Percentiles rank a stretch among this genome's conserved stretches.
phyloP scores from a whole-genome alignment of 1,284 basidiomycete genomes.

The Phlebopus sp. region DNA sequence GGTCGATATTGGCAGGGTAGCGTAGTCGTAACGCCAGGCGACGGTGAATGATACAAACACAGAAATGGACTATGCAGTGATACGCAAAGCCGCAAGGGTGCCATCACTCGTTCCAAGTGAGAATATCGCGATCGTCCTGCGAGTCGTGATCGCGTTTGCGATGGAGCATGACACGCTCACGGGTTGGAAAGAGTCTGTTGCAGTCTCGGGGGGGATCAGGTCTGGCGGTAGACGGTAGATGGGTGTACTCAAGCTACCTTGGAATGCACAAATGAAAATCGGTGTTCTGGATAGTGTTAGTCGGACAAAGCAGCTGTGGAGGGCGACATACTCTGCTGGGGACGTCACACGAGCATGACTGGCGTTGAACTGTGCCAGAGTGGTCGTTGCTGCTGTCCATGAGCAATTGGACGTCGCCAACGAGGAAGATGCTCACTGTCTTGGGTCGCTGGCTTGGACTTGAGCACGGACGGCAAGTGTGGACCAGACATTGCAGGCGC shows the following conservation, averaged over 20 bases:
- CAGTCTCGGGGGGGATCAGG: constrained; percentile 45
- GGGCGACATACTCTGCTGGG: constrained; percentile 27
- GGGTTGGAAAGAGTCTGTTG: constrained; percentile 67
- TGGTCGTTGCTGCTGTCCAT: constrained; percentile 15
- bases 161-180: constrained; percentile 66
- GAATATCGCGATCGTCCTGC: constrained; percentile 53
- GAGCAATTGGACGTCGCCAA: not conserved
- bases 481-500: constrained; percentile 54
- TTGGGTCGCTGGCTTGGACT: constrained; percentile 47
- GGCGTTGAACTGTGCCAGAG: constrained; percentile 23
- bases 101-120: constrained; percentile 72
- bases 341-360: constrained; percentile 28
- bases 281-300: constrained; percentile 23
- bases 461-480: constrained; percentile 53
- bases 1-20: no score
- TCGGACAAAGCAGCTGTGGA: not conserved
- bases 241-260: constrained; percentile 31
- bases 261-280: constrained; percentile 52
- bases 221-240: not conserved
- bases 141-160: constrained; percentile 70
- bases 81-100: no score
- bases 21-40: not conserved
- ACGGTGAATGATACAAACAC: not conserved
- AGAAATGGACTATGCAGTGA: no score
- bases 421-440: constrained; percentile 41